phyloP scores from a whole-genome alignment of 768 basidiomycete species.

The Roridomyces roridus region DNA sequence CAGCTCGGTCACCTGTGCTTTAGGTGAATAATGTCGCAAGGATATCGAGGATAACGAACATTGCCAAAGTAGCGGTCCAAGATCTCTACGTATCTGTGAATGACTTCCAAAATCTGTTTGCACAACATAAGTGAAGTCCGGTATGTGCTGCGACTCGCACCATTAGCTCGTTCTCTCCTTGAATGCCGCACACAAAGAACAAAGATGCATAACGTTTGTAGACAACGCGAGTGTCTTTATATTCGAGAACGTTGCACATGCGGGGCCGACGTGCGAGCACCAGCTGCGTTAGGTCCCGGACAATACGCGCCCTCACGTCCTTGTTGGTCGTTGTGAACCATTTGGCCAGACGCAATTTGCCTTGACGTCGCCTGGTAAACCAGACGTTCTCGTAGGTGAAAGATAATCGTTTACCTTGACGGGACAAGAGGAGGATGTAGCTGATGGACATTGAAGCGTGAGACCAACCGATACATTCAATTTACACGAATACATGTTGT shows the following conservation, averaged over 20 bases:
- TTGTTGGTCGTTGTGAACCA: conserved; percentile 90
- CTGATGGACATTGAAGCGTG: conserved; percentile 69
- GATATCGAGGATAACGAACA: conserved; percentile 46
- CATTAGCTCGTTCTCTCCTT: conserved; percentile 90
- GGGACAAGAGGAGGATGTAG: conserved; percentile 92
- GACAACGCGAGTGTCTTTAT: conserved; percentile 67
- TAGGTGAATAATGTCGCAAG: conserved; percentile 57
- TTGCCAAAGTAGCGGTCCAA: conserved; percentile 86
- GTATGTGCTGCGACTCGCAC: conserved; percentile 40
- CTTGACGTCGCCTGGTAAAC: too few relatives aligned
- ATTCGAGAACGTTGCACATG: conserved; percentile 95
- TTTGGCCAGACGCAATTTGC: conserved; percentile 86
- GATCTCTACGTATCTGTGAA: conserved; percentile 95
- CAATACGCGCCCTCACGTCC: conserved; percentile 87
- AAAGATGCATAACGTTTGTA: conserved; percentile 95
- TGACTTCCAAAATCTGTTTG: conserved; percentile 66
- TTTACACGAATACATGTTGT: background rate
- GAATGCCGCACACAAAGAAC: conserved; percentile 92
- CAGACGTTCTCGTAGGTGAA: too few relatives aligned
- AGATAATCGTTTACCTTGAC: conserved; percentile 89
- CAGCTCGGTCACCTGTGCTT: conserved; percentile 79
- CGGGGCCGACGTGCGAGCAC: conserved; percentile 86
- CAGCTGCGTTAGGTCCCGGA: conserved; percentile 94
- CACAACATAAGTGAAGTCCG: too few relatives aligned
- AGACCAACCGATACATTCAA: background rate